Evolutionary conservation across 2,329 filamentous ascomycete genomes (phyloP), one percentile per base, ranked within the genome.

Genomic region (Stachybotrys chartarum): DNA sequence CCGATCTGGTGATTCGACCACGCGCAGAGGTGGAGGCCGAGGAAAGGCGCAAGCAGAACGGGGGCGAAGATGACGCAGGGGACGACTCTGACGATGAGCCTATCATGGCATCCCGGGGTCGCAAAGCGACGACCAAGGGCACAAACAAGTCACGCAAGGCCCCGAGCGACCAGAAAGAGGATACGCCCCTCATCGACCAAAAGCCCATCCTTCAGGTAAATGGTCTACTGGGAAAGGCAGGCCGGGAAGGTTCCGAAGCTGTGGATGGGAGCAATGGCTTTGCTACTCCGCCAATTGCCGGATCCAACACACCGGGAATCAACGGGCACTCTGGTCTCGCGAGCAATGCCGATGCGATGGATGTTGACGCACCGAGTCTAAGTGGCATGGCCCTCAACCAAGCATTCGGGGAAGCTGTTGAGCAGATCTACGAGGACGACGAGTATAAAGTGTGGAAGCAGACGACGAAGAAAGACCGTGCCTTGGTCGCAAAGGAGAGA

Each of bases 371-470:
- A 0, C 82, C 86, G 6, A 86, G 86, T 2, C 75, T 90, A 45
- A 86, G 84, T 60, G 85, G 84, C 24, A 79, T 88, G 68, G 77
- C 80, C 0, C 67, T 88, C 18, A 80, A 79, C 45, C 83, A 86
- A 53, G 81, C 84, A 1, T 79, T 89, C 55, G 83, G 82, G 16
- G 80, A 87, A 56, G 82, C 82, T 32, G 80, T 78, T 14, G 88
- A 95, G 63, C 90, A 96, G 62, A 81, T 83, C 12, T 91, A 91
- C 61, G 85, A 95, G 63, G 92, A 97, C 63, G 92, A 97, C 56
- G 93, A 97, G 67, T 96, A 94, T 74, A 96, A 95, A 69, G 89
- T 94, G 42, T 99, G 95, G 94, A 99, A 97, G 75, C 93, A 97
- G 71, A 91, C 96, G 46, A 99, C 94, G 2, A 97, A 97, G 74